Base-by-base conservation (phyloP, 2,329 filamentous ascomycete species). In the Xylariaceae sp. region DNA sequence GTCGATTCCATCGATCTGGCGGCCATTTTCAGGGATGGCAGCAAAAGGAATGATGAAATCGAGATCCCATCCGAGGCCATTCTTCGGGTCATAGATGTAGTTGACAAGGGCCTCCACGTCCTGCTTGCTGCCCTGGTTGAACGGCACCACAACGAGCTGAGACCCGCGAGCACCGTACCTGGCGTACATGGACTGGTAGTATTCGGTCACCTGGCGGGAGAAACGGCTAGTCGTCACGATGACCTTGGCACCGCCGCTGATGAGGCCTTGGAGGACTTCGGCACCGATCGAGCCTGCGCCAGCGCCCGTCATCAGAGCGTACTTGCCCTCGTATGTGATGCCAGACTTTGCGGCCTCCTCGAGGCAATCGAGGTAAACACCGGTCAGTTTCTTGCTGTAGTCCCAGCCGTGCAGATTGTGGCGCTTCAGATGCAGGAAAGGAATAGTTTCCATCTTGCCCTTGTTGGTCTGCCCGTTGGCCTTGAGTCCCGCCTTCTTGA, bases 81-180 rank as follows among this genome's bases (percentile, higher is more conserved):
- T 89, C 81, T 97, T 98, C 48, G 84, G 65, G 60, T 97, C 90
- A 62, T 96, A 98, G 60, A 98, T 94, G 71, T 97, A 98, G 45
- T 96, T 78, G 36, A 98, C 74, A 6, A 98, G 75, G 32, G 88
- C 88, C 63, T 97, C 88, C 24, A 96, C 86, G 61, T 98, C 92
- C 64, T 97, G 90, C 70, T 96, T 94, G 71, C 90, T 97, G 49
- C 90, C 92, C 65, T 96, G 89, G 67, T 98, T 98, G 78, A 98
- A 98, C 34, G 94, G 92, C 39, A 97, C 94, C 39, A 98, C 92
- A 28, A 98, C 88, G 40, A 98, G 83, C 68, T 97, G 89, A 41
- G 92, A 97, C 50, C 92, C 92, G 50, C 88, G 85, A 45, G 88
- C 87, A 57, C 92, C 92, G 57, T 85, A 95, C 45, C 89, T 85